phyloP scores from a whole-genome alignment of 495 filamentous ascomycete genomes.

The Hypomontagnella monticulosa region DNA sequence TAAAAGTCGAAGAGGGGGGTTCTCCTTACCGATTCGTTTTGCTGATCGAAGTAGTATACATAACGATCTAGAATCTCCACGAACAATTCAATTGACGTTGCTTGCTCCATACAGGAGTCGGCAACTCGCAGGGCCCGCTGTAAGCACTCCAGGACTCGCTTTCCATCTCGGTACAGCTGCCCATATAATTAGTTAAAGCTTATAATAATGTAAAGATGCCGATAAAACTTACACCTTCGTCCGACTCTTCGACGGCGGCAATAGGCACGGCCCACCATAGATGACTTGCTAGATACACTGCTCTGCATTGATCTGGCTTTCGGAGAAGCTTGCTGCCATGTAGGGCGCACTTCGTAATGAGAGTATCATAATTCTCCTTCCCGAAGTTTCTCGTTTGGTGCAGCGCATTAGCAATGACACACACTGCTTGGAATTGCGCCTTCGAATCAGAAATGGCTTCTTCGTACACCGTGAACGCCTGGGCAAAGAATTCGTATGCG shows the following conservation, averaged over 20 bases:
- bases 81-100: conserved; percentile 95
- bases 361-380: conserved; percentile 96
- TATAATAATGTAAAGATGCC: not conserved
- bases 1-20: not conserved
- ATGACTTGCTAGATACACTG: conserved; percentile 94
- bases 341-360: conserved; percentile 96
- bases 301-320: conserved; percentile 97
- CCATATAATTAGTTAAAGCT: not conserved
- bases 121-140: conserved; percentile 95
- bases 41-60: conserved; percentile 99
- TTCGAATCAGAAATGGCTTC: conserved; percentile 94
- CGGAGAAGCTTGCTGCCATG: conserved; percentile 97
- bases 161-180: conserved; percentile 95
- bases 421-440: conserved; percentile 97
- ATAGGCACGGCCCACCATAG: conserved; percentile 98
- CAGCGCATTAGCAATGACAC: conserved; percentile 88
- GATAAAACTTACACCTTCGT: conserved; percentile 72
- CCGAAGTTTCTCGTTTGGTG: conserved; percentile 87
- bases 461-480: conserved; percentile 98
- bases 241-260: conserved; percentile 80
- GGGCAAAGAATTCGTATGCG: conserved; percentile 97
- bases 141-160: conserved; percentile 93
- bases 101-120: conserved; percentile 99
- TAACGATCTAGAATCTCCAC: conserved; percentile 98
- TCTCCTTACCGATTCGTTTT: conserved; percentile 87